phyloP scores from a whole-genome alignment of 768 basidiomycete species.

The Pulveroboletus sp. region DNA sequence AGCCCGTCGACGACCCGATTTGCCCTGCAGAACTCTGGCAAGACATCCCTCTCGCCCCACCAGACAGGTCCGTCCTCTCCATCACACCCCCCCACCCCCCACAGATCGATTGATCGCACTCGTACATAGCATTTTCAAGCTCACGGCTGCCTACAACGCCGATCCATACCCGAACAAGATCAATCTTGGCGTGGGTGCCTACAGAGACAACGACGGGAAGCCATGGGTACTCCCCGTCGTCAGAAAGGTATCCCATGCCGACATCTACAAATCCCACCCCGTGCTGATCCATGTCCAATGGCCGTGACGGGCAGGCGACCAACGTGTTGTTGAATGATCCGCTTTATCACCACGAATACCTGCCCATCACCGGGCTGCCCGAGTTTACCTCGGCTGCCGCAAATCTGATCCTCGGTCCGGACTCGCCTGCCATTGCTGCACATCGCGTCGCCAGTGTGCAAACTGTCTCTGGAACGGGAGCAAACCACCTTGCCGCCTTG shows the following conservation, averaged over 20 bases:
- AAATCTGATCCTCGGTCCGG: slow-evolving; percentile 71
- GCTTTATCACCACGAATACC: slow-evolving; percentile 84
- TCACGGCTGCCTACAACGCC: slow-evolving; percentile 84
- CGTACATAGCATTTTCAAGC: slow-evolving; percentile 72
- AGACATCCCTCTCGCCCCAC: slow-evolving; percentile 74
- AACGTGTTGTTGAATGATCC: slow-evolving; percentile 63
- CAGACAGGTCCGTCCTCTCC: slow-evolving; percentile 57
- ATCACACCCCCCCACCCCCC: not conserved
- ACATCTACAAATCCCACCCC: not conserved
- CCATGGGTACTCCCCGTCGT: slow-evolving; percentile 93
- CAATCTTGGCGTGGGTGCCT: slow-evolving; percentile 91
- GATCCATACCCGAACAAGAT: slow-evolving; percentile 74
- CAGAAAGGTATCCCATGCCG: slow-evolving; percentile 57
- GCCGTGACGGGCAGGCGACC: slow-evolving; percentile 52
- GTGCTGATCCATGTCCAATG: not conserved
- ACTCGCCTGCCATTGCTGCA: slow-evolving; percentile 66
- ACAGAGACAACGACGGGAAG: slow-evolving; percentile 81
- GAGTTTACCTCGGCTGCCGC: slow-evolving; percentile 81
- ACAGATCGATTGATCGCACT: slow-evolving; percentile 7
- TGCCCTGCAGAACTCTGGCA: slow-evolving; percentile 63
- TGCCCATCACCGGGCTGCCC: slow-evolving; percentile 84
- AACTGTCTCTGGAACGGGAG: slow-evolving; percentile 94
- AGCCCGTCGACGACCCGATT: not conserved
- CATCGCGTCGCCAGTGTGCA: slow-evolving; percentile 76
- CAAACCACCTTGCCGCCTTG: slow-evolving; percentile 87